Conservation (phyloP, 1,284 basidiomycete genomes). For the Leucoagaricus sp. region DNA sequence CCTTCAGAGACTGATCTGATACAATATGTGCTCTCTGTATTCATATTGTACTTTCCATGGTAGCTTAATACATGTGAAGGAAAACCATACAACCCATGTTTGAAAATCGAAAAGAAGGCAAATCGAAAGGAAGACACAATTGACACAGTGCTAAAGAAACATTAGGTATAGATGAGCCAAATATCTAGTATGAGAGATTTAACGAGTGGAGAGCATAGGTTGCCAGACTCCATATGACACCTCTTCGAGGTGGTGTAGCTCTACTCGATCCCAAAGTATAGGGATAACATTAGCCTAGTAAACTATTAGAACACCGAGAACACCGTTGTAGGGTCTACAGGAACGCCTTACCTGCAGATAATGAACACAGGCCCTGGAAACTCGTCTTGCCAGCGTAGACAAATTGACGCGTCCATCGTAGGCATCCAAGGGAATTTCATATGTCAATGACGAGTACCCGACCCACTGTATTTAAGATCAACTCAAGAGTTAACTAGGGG, state of each 20-base stretch:
- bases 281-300: slow-evolving; percentile 70
- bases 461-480: slow-evolving; percentile 56
- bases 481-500: not conserved
- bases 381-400: slow-evolving; percentile 65
- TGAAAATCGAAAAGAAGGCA: too few species aligned
- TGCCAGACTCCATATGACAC: slow-evolving; percentile 69
- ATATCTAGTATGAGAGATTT: slow-evolving; percentile 15
- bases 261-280: slow-evolving; percentile 66
- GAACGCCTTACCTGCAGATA: slow-evolving; percentile 61
- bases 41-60: slow-evolving; percentile 1
- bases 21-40: not conserved
- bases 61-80: slow-evolving; percentile 4
- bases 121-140: too few species aligned
- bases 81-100: too few species aligned
- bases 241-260: slow-evolving; percentile 75
- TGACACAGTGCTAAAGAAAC: too few species aligned
- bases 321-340: not conserved
- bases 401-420: slow-evolving; percentile 66
- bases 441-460: slow-evolving; percentile 69
- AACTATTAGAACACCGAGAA: slow-evolving; percentile 4
- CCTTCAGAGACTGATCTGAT: slow-evolving; percentile 44
- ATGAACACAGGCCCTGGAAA: slow-evolving; percentile 70
- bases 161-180: too few species aligned
- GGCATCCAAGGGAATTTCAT: slow-evolving; percentile 71
- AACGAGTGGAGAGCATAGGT: slow-evolving; percentile 51